Evolutionary conservation across 768 basidiomycete species (phyloP), one percentile per base, ranked within the genome.

Genomic region (Trametes maxima): DNA sequence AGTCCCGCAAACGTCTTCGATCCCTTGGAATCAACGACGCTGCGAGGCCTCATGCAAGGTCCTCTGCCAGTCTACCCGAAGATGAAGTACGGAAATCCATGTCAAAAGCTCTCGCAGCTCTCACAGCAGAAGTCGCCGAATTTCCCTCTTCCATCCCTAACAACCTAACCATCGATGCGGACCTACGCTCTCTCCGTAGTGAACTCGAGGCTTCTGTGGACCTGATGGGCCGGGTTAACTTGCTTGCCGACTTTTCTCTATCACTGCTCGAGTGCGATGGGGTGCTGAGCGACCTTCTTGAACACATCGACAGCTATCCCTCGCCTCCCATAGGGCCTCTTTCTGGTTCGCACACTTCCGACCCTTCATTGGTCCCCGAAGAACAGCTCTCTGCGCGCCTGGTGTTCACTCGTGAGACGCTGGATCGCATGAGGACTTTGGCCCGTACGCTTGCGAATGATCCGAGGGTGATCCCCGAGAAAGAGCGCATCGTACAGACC

Each of bases 241-340:
- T 74, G 39, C 75, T 95, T n/a, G 82, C 80, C 11, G 74, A 77
- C n/a, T 75, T 94, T 49, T 73, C 78, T 5, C 73, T 78, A 21
- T 69, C 76, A 37, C 71, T 88, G 10, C 78, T 78, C 25, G 69
- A 71, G 19, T 92, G 90, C 65, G 93, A 95, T 70, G 76, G 79
- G n/a, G 84, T 86, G 21, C 78, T 94, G 45, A 95, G 93, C 67
- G 91, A 94, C 71, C 78, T 95, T 5, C 76, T 95, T 47, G 90
- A 94, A 68, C 90, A 94, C 68, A 80, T 94, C 55, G 93, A 95
- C 70, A 92, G 89, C 67, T 94, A 86, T 69, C 92, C 93, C 10
- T 80, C 83, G 2, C 71, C 77, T 35, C 87, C 87, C 5, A 70
- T 77, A 25, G 78, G 81, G 5, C 73, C 80, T 2, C 70, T 87